These are phyloP conservation scores for Fusarium metavorans DNA, from an alignment of 2,329 filamentous ascomycete genomes.

Conservation along the genomic window DNA sequence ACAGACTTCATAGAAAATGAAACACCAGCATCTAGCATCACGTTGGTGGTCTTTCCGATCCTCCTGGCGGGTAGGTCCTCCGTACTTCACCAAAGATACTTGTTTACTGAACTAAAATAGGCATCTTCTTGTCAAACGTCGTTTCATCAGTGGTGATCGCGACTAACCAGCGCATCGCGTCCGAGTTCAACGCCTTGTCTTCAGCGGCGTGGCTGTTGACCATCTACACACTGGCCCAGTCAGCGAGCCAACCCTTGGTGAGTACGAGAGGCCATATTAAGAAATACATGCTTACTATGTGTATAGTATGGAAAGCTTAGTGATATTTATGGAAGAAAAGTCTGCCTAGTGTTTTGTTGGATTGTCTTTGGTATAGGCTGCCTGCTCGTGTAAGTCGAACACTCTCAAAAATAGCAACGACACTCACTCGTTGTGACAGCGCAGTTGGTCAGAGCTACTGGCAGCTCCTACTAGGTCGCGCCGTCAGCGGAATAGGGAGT, in stretches of 20 bases:
- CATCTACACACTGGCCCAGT: not conserved
- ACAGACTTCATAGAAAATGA: not conserved
- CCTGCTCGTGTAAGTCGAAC: not conserved
- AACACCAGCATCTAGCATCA: not conserved
- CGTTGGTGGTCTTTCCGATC: not conserved
- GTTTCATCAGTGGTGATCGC: not conserved
- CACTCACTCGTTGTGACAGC: not conserved
- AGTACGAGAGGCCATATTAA: too few species aligned
- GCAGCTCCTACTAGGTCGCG: not conserved
- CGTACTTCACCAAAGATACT: not conserved
- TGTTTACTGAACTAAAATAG: not conserved
- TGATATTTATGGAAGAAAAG: not conserved
- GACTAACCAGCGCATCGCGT: not conserved
- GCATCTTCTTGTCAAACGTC: not conserved
- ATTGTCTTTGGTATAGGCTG: not conserved
- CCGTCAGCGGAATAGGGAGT: not conserved
- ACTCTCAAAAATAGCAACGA: accelerated
- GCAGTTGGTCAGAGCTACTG: not conserved
- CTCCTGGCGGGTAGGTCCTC: not conserved
- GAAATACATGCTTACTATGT: not conserved
- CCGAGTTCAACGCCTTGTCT: not conserved
- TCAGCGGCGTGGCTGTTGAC: not conserved
- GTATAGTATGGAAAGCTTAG: not conserved
- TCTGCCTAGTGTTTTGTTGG: not conserved
- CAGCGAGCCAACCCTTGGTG: not conserved